Evolutionary conservation across 306 rosid genomes (phyloP), one percentile per base, ranked within the genome.

Genomic region (Prunus fruticosa): DNA sequence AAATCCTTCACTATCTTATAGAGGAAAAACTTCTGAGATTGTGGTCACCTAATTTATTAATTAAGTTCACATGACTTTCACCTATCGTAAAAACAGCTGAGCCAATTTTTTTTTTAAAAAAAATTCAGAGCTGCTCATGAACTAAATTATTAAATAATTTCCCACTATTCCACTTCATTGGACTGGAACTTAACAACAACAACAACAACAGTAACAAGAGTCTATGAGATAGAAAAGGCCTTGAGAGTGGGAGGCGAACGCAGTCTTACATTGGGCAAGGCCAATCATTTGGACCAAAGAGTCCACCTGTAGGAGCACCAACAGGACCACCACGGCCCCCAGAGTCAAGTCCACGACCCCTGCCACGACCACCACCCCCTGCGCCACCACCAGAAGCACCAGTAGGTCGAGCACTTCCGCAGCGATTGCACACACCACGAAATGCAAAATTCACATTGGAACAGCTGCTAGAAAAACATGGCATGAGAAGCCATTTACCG

Each of bases 271-370:
- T 95, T 82, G 99, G 99, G 85, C 99, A 95, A 51, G 97, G 41
- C 99, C 99, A 95, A 69, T 95, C 99, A 85, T 95, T 95, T 12
- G 99, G 99, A 77, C 99, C 99, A 82, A 95, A 95, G 19, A 95
- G 96, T 69, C 97, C 98, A 67, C 91, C 95, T 49, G 89, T 56
- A 45, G 91, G 75, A 45, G 71, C 87, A 82, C 90, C 96, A 79
- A 41, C 88, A 69, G 89, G 82, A 67, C 89, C 90, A 69, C 92
- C 91, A 83, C 30, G 62, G 76, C 88, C 88, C 56, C 89, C 97
- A 12, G 96, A 14, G 49, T 92, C 99, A 66, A 71, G 84, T 75
- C 82, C 88, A 57, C 96, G 92, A 22, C 99, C 99, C 88, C 88
- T 88, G 63, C 99, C 97, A 73, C 97, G 92, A 52, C 97, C 99